Evolutionary conservation across 176 grass and related monocot species (phyloP), one percentile per base, ranked within the genome.

Genomic region (Pharus latifolius): DNA sequence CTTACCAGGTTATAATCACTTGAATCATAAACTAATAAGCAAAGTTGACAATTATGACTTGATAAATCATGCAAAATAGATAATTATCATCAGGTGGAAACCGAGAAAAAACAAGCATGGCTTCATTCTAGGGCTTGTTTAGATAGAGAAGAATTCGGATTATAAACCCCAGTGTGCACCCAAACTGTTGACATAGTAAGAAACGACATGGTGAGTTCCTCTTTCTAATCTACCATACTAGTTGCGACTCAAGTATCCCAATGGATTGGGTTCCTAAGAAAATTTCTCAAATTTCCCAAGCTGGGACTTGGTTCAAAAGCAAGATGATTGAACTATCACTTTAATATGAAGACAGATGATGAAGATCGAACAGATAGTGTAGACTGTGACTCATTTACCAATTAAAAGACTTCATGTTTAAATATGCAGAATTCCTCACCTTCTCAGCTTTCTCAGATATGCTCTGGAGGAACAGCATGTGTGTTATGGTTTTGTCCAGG

Each of bases 391-490:
- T 54, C 16, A n/a, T 28, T 47, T 48, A 13, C 12, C 19, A 40
- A 23, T 16, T 20, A 10, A 48, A 6, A 53, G 9, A 22, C n/a
- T 30, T 5, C 50, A 70, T 56, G 49, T 72, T 67, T 56, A 9
- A 49, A 54, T 51, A 27, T 61, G 53, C 57, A 80, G 58, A 70
- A 73, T 23, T 42, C 26, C 42, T 63, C 64, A 96, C 69, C 46
- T 78, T 88, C 28, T 96, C 79, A 67, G 82, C 88, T 80, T 81
- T 86, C 17, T 68, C 70, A 0, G 82, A 86, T 70, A 96, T 63
- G 53, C 70, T 71, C 45, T 76, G 71, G 27, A 96, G 88, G 69
- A 96, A 96, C 73, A 82, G 4, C 73, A 96, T 83, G 48, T 91
- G 85, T 28, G 71, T 68, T 45, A 88, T 57, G 38, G 91, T 91